These are phyloP conservation scores for Keqinozyma sinolaborantium DNA, from an alignment of 1,139 yeast species.

Conservation along the genomic window DNA sequence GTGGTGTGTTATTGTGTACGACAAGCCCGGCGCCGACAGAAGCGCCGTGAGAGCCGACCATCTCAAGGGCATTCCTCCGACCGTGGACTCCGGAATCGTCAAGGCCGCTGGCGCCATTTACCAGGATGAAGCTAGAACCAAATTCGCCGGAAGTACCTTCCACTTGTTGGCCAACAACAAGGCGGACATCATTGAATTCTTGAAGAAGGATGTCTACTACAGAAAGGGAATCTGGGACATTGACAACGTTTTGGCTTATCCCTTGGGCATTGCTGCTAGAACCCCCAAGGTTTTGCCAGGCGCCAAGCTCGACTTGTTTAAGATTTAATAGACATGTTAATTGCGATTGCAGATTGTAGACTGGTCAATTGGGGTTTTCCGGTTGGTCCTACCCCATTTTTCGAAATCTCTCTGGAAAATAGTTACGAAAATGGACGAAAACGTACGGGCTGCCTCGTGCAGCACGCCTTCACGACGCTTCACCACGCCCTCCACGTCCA, in stretches of 20 bases:
- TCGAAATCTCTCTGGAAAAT: no score
- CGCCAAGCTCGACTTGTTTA: conserved; percentile 17
- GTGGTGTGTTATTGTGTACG: conserved; percentile 70
- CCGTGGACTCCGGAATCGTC: conserved; percentile 51
- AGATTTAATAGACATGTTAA: conserved; percentile 8
- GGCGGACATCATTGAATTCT: conserved; percentile 60
- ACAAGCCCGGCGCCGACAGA: conserved; percentile 63
- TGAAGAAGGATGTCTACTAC: conserved; percentile 62
- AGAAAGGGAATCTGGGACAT: conserved; percentile 75
- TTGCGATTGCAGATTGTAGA: neutral
- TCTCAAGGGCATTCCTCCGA: conserved; percentile 49
- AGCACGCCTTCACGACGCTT: no score
- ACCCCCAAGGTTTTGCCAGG: conserved; percentile 24
- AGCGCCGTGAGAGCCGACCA: conserved; percentile 55
- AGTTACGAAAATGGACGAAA: no score
- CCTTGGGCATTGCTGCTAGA: conserved; percentile 40
- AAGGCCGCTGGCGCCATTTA: conserved; percentile 66
- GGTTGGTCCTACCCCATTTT: no score
- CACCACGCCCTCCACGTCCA: no score
- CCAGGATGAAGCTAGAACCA: conserved; percentile 44
- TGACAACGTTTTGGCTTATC: conserved; percentile 57
- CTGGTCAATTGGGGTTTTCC: conserved; percentile 2
- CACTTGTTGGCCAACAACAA: conserved; percentile 60
- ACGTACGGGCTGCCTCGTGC: no score
- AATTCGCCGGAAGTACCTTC: conserved; percentile 69